Evolutionary conservation across 1,284 basidiomycete genomes (phyloP).

Genomic region (Moesziomyces sp.): DNA sequence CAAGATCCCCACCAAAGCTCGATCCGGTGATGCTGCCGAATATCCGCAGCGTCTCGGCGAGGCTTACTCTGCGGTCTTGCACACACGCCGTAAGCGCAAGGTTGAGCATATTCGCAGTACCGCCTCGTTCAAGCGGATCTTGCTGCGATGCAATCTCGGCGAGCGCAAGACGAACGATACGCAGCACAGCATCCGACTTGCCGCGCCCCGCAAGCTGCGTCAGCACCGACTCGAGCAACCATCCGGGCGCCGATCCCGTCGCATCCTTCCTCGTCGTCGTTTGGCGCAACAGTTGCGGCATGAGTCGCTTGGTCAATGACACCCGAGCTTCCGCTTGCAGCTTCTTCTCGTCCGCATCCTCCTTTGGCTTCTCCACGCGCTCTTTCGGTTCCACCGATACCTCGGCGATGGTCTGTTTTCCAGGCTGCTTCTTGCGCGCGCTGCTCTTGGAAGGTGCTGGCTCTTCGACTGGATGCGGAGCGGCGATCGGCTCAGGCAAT

Average conservation of each 20-base stretch:
- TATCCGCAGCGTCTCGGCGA: conserved; percentile 21
- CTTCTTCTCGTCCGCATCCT: not conserved
- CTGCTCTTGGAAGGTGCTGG: too few species aligned
- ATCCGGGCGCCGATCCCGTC: conserved; percentile 13
- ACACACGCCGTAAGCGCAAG: conserved; percentile 16
- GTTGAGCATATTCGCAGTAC: conserved; percentile 20
- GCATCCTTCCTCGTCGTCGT: not conserved
- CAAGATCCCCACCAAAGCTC: not conserved
- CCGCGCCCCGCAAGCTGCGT: conserved; percentile 25
- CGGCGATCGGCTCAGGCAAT: not conserved
- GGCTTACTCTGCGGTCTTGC: conserved; percentile 6
- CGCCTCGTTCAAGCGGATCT: not conserved
- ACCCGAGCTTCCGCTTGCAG: conserved; percentile 24
- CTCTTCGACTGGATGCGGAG: too few species aligned
- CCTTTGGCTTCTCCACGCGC: not conserved
- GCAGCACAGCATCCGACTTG: conserved; percentile 12
- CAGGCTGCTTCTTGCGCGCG: too few species aligned
- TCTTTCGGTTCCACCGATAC: conserved; percentile 1
- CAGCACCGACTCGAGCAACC: conserved; percentile 38
- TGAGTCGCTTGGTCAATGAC: conserved; percentile 24
- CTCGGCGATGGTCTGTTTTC: not conserved
- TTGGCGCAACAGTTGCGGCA: conserved; percentile 24
- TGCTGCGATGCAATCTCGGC: conserved; percentile 4
- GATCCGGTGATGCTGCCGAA: conserved; percentile 24
- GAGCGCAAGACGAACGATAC: conserved; percentile 25